Conservation (phyloP, 805 yeast species). For the Tetrapisispora pingtungensis region DNA sequence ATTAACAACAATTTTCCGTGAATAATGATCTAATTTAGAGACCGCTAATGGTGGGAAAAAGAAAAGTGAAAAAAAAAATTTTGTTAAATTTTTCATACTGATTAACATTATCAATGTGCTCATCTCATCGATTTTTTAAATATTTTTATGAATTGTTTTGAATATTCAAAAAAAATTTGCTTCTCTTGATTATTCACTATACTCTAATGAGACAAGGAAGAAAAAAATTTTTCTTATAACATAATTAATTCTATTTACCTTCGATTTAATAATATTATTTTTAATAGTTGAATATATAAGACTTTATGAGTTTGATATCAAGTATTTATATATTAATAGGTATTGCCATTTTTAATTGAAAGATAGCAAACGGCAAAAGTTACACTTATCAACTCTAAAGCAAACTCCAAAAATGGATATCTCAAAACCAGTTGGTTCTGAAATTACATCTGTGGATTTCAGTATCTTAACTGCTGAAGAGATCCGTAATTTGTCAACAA, state of each 20-base stretch:
- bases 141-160: too few relatives aligned
- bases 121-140: conserved; percentile 3
- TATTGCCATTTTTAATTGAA: too few relatives aligned
- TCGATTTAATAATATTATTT: neutral
- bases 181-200: too few relatives aligned
- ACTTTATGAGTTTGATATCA: neutral
- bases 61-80: neutral
- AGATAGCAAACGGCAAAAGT: neutral
- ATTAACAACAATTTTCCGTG: too few relatives aligned
- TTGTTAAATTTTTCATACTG: neutral
- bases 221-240: too few relatives aligned
- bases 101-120: neutral
- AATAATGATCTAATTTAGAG: too few relatives aligned
- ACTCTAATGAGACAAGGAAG: neutral
- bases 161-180: too few relatives aligned
- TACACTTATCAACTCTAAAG: neutral
- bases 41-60: neutral
- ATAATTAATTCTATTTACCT: neutral
- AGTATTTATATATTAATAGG: neutral
- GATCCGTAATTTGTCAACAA: conserved; percentile 78
- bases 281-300: too few relatives aligned
- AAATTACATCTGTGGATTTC: conserved; percentile 85
- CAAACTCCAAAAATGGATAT: conserved; percentile 63
- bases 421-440: conserved; percentile 92
- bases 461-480: conserved; percentile 75